Evolutionary conservation across 2,329 filamentous ascomycete genomes (phyloP).

Genomic region (Chaetomium sp.): DNA sequence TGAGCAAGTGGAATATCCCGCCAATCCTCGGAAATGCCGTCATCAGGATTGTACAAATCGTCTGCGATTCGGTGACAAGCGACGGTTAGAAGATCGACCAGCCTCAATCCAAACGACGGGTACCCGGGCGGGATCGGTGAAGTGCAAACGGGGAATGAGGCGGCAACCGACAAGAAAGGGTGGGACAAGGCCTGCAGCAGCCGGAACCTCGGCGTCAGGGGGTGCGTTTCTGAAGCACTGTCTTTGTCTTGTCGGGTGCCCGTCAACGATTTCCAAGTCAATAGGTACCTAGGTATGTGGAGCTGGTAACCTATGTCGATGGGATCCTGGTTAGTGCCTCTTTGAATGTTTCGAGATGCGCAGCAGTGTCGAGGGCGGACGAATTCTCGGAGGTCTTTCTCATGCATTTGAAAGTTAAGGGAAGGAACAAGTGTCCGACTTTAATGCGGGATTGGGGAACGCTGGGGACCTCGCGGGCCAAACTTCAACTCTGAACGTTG

Average conservation of each 20-base stretch:
- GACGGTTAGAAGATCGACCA: slow-evolving; percentile 26
- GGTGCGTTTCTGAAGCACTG: no score
- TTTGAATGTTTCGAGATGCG: slow-evolving; percentile 4
- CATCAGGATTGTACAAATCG: slow-evolving; percentile 21
- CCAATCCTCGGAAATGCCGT: slow-evolving; percentile 21
- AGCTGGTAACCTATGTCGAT: slow-evolving; percentile 12
- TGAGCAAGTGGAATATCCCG: slow-evolving; percentile 2
- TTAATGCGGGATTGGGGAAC: no score
- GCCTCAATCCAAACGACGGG: slow-evolving; percentile 24
- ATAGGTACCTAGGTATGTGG: no score
- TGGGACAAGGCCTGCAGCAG: no score
- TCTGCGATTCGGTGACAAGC: slow-evolving; percentile 27
- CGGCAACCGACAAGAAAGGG: no score
- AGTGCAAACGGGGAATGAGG: slow-evolving; percentile 22
- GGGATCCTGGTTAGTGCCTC: slow-evolving; percentile 7
- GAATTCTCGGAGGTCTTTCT: neutral
- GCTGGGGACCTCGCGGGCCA: no score
- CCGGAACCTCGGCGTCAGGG: no score
- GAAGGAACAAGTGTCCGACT: neutral
- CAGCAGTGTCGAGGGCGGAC: neutral
- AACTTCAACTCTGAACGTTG: no score
- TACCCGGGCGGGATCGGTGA: slow-evolving; percentile 8
- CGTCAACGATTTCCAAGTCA: no score
- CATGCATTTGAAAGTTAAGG: neutral
- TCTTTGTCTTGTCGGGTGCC: no score